Evolutionary conservation across 345 rosid species (phyloP), one percentile per base, ranked within the genome.

Genomic region (Citrus maxima): DNA sequence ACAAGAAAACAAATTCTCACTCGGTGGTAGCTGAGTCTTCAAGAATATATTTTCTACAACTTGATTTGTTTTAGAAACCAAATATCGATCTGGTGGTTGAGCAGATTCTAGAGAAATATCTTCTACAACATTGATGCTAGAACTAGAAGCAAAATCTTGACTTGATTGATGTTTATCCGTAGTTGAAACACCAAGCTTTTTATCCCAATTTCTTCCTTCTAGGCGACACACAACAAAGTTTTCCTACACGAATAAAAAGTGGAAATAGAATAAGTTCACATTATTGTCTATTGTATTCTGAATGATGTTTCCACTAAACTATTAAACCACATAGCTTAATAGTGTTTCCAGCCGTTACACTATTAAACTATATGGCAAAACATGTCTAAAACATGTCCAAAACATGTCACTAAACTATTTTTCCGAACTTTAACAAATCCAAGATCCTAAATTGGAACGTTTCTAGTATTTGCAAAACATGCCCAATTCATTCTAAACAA

Each of bases 191-290:
- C 7, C 2, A 30, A 4, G 42, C 40, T 75, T 75, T 38, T 2
- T 49, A 63, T 21, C 22, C 34, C n/a, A 9, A 12, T 46, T 46
- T 49, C 38, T 75, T 75, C 28, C 32, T 22, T 13, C 55, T 1
- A 75, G 2, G 30, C 78, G 71, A 51, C 58, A 54, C 6, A 75
- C 46, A 7, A 75, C 78, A 64, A 46, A 49, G 27, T 75, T 61
- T 46, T 49, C 67, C 78, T 75, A 3, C 49, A 75, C 18, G 0
- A n/a, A 59, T 22, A 22, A n/a, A n/a, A 7, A 59, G 27, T 16
- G 3, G 5, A 59, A 16, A 54, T 54, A 54, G 58, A 8, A 4
- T 5, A 54, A 54, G 22, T 5, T 54, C 22, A 18, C 58, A 4
- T 12, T 46, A 46, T 46, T 46, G 18, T 3, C 51, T 46, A 4